These are phyloP conservation scores for Gossypium gossypioides DNA, from an alignment of 441 rosid genomes.

Conservation along the genomic window DNA sequence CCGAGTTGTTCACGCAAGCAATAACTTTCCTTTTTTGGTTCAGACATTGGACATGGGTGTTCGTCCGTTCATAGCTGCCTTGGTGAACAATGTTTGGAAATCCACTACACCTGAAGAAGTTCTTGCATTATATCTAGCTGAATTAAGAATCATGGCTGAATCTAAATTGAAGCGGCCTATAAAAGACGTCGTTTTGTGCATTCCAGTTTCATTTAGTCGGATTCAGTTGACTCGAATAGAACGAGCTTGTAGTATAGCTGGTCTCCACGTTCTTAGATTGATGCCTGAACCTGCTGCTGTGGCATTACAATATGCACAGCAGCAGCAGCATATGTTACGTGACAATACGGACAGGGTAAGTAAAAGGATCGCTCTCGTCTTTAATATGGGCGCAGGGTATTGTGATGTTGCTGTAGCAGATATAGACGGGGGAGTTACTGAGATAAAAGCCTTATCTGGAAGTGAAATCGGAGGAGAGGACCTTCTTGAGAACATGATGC, in stretches of 20 bases:
- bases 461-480: slow-evolving; percentile 75
- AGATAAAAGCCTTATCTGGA: slow-evolving; percentile 69
- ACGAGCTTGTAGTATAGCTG: slow-evolving; percentile 85
- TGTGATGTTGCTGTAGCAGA: slow-evolving; percentile 74
- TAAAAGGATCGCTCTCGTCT: slow-evolving; percentile 71
- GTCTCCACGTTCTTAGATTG: slow-evolving; percentile 67
- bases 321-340: slow-evolving; percentile 53
- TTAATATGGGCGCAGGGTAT: slow-evolving; percentile 82
- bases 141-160: slow-evolving; percentile 66
- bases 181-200: slow-evolving; percentile 59
- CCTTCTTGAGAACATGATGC: slow-evolving; percentile 59
- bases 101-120: slow-evolving; percentile 84
- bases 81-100: slow-evolving; percentile 78
- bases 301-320: slow-evolving; percentile 76
- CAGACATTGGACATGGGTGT: slow-evolving; percentile 77
- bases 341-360: slow-evolving; percentile 74
- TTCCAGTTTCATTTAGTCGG: slow-evolving; percentile 73
- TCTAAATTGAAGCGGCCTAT: slow-evolving; percentile 55
- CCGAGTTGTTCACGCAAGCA: slow-evolving; percentile 61
- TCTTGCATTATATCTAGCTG: slow-evolving; percentile 65
- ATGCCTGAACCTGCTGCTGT: slow-evolving; percentile 87
- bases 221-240: slow-evolving; percentile 69
- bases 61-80: slow-evolving; percentile 67
- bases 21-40: slow-evolving; percentile 64
- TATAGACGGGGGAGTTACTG: slow-evolving; percentile 85